Base-by-base conservation (phyloP, 2,329 filamentous ascomycete genomes). In the Pseudodiploospora longispora region DNA sequence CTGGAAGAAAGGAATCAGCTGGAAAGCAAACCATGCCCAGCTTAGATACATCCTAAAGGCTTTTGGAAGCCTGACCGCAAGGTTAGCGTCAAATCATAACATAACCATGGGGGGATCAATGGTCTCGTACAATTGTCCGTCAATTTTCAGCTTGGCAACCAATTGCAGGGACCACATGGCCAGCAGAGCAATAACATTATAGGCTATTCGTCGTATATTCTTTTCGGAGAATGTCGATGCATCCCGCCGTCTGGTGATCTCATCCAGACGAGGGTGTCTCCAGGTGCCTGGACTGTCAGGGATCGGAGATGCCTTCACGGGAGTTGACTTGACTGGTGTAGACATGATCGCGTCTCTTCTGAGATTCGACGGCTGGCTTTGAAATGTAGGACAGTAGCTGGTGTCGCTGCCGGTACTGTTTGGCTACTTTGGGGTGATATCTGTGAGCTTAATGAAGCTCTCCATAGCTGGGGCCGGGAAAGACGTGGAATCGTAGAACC, bases 261-360 rank as follows among this genome's bases (percentile, higher is more conserved):
- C 91, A 57, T 88, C 77, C 52, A 96, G 75, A 50, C 84, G 82
- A 31, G 93, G 93, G 63, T 98, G 93, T 58, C 82, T 80, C 91
- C 93, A 98, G 59, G 83, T 87, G 44, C 91, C 90, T 6, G 87
- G 77, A 55, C 75, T 80, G 42, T 80, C 76, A 29, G 64, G 59
- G 27, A 58, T 50, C 1, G 64, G 51, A 12, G 62, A 46, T 36
- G 64, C 61, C 62, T 72, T 59, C 59, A 74, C 49, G 52, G 76
- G 58, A 52, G 67, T 68, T 32, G 58, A 55, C 46, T 47, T 58
- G 44, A 55, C 45, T 10, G 58, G 57, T 30, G 59, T 60, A 30
- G 61, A 52, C 63, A 65, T 64, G 40, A 10, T 50, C 9, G 31
- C 10, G 7, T 9, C 12, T 9, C 12, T 30, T 30, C 29, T 6